Percentiles rank a stretch among this genome's conserved stretches.
Evolutionary conservation across 1,284 basidiomycete species (phyloP).

Genomic region (Rhodotorula sp.): DNA sequence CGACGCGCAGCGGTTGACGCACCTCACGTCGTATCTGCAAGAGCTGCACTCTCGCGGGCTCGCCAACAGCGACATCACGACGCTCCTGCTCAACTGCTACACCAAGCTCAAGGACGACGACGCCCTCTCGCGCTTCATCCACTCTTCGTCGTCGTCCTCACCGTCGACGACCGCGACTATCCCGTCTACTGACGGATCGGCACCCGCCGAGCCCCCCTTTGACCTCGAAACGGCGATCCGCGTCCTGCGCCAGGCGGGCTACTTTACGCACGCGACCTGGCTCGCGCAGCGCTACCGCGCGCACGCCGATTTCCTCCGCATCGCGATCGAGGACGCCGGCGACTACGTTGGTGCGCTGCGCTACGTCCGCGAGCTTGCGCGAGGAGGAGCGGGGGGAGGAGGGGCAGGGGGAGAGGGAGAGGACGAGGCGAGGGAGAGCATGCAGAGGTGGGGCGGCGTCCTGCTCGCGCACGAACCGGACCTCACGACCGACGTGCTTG

Average conservation of each 20-base stretch:
- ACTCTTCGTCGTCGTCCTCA: slow-evolving; percentile 57
- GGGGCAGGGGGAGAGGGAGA: slow-evolving; percentile 49
- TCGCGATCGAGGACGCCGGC: slow-evolving; percentile 89
- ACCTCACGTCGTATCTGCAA: slow-evolving; percentile 92
- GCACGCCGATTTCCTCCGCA: slow-evolving; percentile 89
- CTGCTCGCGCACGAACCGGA: slow-evolving; percentile 78
- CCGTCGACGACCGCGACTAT: not conserved
- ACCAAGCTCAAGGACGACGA: slow-evolving; percentile 92
- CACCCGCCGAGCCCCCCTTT: slow-evolving; percentile 71
- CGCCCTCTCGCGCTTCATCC: slow-evolving; percentile 88
- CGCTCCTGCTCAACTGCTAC: slow-evolving; percentile 91
- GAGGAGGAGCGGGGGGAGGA: slow-evolving; percentile 49
- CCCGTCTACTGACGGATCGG: slow-evolving; percentile 16
- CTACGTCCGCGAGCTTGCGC: slow-evolving; percentile 76
- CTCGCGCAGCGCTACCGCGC: slow-evolving; percentile 86
- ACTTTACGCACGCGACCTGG: slow-evolving; percentile 92
- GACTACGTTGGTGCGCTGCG: slow-evolving; percentile 77
- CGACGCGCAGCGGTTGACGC: slow-evolving; percentile 91
- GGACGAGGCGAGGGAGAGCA: slow-evolving; percentile 53
- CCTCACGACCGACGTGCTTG: slow-evolving; percentile 84
- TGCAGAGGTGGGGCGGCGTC: slow-evolving; percentile 50
- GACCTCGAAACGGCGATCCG: slow-evolving; percentile 95
- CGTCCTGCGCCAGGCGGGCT: slow-evolving; percentile 93
- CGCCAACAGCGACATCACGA: slow-evolving; percentile 95
- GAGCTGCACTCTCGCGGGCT: slow-evolving; percentile 85